phyloP scores from a whole-genome alignment of 1,139 yeast species.

The Magnusiomyces suaveolens region DNA sequence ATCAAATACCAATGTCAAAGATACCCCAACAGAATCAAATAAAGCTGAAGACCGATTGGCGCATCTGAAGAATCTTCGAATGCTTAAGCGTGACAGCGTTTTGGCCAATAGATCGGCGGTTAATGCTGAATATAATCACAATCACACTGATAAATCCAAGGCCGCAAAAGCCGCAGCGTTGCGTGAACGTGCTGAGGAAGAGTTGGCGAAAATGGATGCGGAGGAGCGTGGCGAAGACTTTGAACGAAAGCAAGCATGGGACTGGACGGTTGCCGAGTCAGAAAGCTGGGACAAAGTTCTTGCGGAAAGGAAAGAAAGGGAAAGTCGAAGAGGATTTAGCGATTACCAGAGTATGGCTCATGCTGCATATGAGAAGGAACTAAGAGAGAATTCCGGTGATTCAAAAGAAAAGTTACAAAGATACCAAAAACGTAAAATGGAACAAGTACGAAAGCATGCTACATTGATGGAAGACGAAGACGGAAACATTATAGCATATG shows the following conservation, averaged over 20 bases:
- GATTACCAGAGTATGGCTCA: slow-evolving; percentile 48
- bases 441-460: slow-evolving; percentile 19
- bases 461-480: slow-evolving; percentile 21
- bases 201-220: slow-evolving; percentile 33
- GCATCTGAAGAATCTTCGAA: slow-evolving; percentile 12
- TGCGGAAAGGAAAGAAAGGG: slow-evolving; percentile 22
- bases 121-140: slow-evolving; percentile 34
- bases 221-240: slow-evolving; percentile 35
- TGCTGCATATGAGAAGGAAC: slow-evolving; percentile 43
- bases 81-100: slow-evolving; percentile 23
- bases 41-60: slow-evolving; percentile 5
- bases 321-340: slow-evolving; percentile 26
- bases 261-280: slow-evolving; percentile 59
- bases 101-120: slow-evolving; percentile 37
- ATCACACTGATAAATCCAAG: slow-evolving; percentile 28
- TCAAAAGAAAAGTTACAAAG: slow-evolving; percentile 26
- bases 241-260: slow-evolving; percentile 42
- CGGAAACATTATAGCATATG: slow-evolving; percentile 20
- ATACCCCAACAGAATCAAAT: not conserved
- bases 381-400: slow-evolving; percentile 37
- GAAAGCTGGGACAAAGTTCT: slow-evolving; percentile 53
- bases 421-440: slow-evolving; percentile 34
- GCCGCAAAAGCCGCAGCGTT: slow-evolving; percentile 30
- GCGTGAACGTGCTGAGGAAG: slow-evolving; percentile 33
- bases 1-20: not conserved